Evolutionary conservation across 768 basidiomycete species (phyloP).

Genomic region (Suillus subluteus): DNA sequence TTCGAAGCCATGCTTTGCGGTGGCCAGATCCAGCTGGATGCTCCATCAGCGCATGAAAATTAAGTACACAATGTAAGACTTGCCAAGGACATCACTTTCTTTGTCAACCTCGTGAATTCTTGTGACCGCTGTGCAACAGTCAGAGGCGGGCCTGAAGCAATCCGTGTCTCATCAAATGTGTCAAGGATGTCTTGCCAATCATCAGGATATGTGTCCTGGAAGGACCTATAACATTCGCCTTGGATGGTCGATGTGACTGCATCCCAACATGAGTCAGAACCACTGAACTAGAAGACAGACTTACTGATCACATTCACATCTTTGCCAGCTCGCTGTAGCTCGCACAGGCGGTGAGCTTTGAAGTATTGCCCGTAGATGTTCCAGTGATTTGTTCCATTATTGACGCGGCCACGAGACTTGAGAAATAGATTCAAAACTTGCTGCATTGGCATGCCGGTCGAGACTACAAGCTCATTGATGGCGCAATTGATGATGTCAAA

Average conservation of each 20-base stretch:
- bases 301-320: neutral
- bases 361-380: no score
- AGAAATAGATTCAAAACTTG: no score
- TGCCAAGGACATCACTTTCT: neutral
- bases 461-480: no score
- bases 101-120: neutral
- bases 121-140: slow-evolving; percentile 2
- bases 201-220: neutral
- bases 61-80: neutral
- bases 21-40: slow-evolving; percentile 9
- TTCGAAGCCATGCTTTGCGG: slow-evolving; percentile 16
- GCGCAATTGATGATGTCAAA: no score
- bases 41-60: neutral
- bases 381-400: no score
- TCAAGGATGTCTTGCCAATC: neutral
- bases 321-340: neutral
- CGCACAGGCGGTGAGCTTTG: no score
- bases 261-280: neutral
- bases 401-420: no score
- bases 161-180: neutral
- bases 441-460: no score
- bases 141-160: neutral
- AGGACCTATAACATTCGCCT: neutral
- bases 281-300: neutral
- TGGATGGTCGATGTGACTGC: neutral